Evolutionary conservation across 306 rosid genomes (phyloP), one percentile per base, ranked within the genome.

Genomic region (Mimosa pudica): DNA sequence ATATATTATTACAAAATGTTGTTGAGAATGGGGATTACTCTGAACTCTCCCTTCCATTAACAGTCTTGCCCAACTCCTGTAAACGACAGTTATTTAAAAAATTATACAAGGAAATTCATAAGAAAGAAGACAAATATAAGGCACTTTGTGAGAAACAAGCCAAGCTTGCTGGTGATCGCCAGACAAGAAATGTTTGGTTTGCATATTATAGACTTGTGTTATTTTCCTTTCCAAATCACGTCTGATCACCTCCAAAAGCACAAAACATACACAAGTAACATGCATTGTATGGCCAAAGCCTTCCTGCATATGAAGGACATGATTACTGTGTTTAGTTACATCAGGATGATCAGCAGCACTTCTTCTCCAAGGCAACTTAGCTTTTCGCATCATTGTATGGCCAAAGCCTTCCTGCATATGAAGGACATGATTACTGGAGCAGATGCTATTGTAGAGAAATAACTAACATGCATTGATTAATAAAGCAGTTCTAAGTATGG

Each of bases 41-140:
- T 76, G 91, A 87, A 84, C 80, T 84, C 84, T 87, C 87, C 85
- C 76, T 85, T 79, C 87, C 86, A 71, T 70, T 54, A 41, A 80
- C 76, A 75, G 76, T 70, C 82, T 84, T 87, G 88, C 85, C 78
- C 63, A 38, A 85, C 82, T 84, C 92, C 94, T 89, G 92, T 71
- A 82, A 81, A 80, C 18, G 71, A 71, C 11, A 52, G 70, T 80
- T 74, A 49, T 65, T 75, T 80, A 77, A 73, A 78, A 63, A 24
- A 20, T 75, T 63, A 66, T 58, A 46, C 4, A 68, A 82, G 33
- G 66, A 18, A 73, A 52, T 67, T 35, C 73, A 80, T 70, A 52
- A 57, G 44, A 76, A 64, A 35, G 69, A 72, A 75, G 45, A 83
- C 80, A 80, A 63, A 75, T 67, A 63, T 70, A 10, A 38, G 78